Percentiles rank a stretch among this genome's conserved stretches.
Conservation (phyloP, 2,329 filamentous ascomycete genomes). For the Dactylellina drechsleri region DNA sequence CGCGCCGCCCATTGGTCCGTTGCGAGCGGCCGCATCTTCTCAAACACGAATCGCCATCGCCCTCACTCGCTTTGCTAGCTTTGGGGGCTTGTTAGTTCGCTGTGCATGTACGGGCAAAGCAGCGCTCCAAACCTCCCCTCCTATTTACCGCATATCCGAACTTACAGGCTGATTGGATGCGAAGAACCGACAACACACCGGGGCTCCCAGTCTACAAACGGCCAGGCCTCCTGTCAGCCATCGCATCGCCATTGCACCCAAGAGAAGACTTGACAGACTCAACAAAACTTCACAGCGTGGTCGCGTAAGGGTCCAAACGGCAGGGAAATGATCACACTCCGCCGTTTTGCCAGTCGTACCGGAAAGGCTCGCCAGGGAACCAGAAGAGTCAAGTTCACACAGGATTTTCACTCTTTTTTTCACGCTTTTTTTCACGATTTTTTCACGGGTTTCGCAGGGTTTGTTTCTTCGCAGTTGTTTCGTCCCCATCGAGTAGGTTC, state of each 20-base stretch:
- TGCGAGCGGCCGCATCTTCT: constrained; percentile 39
- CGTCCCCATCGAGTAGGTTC: constrained; percentile 44
- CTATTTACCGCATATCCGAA: constrained; percentile 55
- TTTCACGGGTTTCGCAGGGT: background rate
- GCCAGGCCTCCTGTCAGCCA: constrained; percentile 30
- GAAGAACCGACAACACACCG: constrained; percentile 18
- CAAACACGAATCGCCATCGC: constrained; percentile 50
- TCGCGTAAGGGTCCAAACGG: constrained; percentile 47
- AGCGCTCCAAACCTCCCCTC: constrained; percentile 1
- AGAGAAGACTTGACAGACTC: constrained; percentile 8
- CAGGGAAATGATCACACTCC: constrained; percentile 43
- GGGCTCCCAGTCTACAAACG: constrained; percentile 13
- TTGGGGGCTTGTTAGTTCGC: background rate
- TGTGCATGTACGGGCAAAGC: no score
- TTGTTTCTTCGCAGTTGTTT: constrained; percentile 14
- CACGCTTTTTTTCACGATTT: background rate
- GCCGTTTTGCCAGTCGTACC: constrained; percentile 46
- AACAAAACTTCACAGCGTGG: constrained; percentile 11
- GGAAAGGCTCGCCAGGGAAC: background rate
- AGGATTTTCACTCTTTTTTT: background rate
- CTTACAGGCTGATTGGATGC: constrained; percentile 52
- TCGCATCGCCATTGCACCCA: background rate
- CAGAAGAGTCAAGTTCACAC: background rate
- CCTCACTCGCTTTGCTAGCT: background rate
- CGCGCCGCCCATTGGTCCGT: constrained; percentile 38